Evolutionary conservation across 2,329 filamentous ascomycete genomes (phyloP).

Genomic region (Aureobasidium sp.): DNA sequence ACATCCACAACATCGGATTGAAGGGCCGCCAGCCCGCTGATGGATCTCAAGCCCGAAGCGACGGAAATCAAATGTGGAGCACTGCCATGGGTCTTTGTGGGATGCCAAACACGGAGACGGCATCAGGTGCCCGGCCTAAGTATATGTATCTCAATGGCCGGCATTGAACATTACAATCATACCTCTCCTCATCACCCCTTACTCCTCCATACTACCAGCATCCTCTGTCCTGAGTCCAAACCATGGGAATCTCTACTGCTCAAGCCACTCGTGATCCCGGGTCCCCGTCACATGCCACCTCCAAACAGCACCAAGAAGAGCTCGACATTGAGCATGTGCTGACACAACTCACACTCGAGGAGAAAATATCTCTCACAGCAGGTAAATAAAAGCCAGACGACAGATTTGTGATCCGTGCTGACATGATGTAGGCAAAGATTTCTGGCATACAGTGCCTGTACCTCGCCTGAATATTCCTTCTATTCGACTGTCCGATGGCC

Average conservation of each 20-base stretch:
- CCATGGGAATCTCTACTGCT: background rate
- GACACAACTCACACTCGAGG: slow-evolving; percentile 19
- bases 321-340: slow-evolving; percentile 21
- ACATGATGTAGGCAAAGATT: background rate
- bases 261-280: background rate
- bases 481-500: slow-evolving; percentile 44
- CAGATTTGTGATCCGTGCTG: background rate
- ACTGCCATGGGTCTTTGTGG: no score
- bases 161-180: background rate
- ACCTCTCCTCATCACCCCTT: background rate
- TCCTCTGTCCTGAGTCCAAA: background rate
- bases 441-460: background rate
- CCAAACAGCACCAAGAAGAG: background rate
- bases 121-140: background rate
- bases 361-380: slow-evolving; percentile 21
- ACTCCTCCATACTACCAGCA: no score
- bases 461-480: background rate
- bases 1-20: background rate
- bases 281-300: background rate
- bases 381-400: background rate
- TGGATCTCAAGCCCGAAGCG: no score
- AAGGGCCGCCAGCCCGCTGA: background rate
- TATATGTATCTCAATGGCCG: background rate
- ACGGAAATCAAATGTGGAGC: no score
- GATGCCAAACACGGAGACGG: no score